Evolutionary conservation across 164 flowering plant genomes (phyloP).

Genomic region (Aristolochia contorta): DNA sequence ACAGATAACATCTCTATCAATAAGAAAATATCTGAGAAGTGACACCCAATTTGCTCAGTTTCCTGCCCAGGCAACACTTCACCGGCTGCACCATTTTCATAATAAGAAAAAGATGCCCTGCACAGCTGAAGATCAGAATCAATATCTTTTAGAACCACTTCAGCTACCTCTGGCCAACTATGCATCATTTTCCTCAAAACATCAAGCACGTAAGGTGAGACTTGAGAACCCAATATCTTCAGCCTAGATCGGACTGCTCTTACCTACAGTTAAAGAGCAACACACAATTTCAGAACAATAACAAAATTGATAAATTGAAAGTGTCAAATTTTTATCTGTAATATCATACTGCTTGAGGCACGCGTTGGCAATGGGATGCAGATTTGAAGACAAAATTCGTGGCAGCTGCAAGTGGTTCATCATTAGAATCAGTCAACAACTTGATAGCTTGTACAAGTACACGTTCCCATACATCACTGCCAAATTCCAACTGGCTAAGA

Average conservation of each 20-base stretch:
- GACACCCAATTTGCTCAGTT: constrained; percentile 32
- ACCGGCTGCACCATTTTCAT: constrained; percentile 38
- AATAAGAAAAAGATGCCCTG: constrained; percentile 34
- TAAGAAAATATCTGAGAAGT: constrained; percentile 73
- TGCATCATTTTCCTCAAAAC: constrained; percentile 62
- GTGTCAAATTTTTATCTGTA: background rate
- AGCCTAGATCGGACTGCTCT: constrained; percentile 70
- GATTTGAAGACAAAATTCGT: constrained; percentile 76
- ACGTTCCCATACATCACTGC: constrained; percentile 80
- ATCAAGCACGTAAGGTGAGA: constrained; percentile 73
- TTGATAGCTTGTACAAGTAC: constrained; percentile 56
- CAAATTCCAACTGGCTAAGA: constrained; percentile 84
- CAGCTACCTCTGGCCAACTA: constrained; percentile 79
- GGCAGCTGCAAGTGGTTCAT: constrained; percentile 73
- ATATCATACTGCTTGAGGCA: constrained; percentile 77
- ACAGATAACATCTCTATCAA: constrained; percentile 84
- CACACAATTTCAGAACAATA: background rate
- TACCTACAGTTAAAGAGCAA: constrained; percentile 45
- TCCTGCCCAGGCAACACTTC: constrained; percentile 34
- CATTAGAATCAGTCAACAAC: constrained; percentile 60
- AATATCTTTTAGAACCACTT: constrained; percentile 68
- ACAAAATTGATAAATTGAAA: background rate
- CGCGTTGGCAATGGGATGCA: constrained; percentile 82
- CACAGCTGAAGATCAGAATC: constrained; percentile 41
- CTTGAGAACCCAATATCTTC: constrained; percentile 63